Evolutionary conservation across 805 yeast species (phyloP), one percentile per base, ranked within the genome.

Genomic region (Starmerella stellata): DNA sequence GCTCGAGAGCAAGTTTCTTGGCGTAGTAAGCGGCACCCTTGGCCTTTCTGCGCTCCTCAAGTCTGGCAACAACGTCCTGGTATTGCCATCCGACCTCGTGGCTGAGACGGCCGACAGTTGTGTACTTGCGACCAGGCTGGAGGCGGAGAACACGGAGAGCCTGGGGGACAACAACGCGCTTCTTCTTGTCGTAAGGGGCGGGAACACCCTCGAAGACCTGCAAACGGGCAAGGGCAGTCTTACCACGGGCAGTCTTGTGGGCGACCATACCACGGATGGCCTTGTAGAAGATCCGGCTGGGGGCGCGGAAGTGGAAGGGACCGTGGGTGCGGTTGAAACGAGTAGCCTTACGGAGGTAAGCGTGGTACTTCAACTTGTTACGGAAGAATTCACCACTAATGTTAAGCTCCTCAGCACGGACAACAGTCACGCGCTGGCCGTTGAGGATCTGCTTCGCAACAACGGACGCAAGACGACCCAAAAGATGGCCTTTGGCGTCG

Each of bases 221-320:
- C 61, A 90, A 80, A 73, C 95, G 85, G 74, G 85, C 96, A 63
- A 90, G 69, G 60, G 99, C 99, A 64, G 96, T 96, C 74, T 81
- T 79, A 70, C 99, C 99, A 72, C 96, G 90, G 59, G 96, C 90
- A 57, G 98, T 90, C 83, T 90, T 90, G 85, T 90, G 96, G 65
- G 95, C 72, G 61, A 90, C 72, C 99, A 90, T 90, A 72, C 99
- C 99, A 66, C 94, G 80, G 66, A 90, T 69, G 62, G 99, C 95
- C 79, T 90, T 90, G 92, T 85, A 85, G 71, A 90, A 83, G 70
- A 90, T 87, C 73, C 96, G 83, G 51, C 96, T 85, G 68, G 99
- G 99, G 51, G 99, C 99, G 72, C 96, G 90, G 94, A 90, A 90
- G 69, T 90, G 99, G 95, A 87, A 90, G 63, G 96, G 96, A 74